Conservation (phyloP, 2,329 filamentous ascomycete genomes). For the Colletotrichum sansevieriae region DNA sequence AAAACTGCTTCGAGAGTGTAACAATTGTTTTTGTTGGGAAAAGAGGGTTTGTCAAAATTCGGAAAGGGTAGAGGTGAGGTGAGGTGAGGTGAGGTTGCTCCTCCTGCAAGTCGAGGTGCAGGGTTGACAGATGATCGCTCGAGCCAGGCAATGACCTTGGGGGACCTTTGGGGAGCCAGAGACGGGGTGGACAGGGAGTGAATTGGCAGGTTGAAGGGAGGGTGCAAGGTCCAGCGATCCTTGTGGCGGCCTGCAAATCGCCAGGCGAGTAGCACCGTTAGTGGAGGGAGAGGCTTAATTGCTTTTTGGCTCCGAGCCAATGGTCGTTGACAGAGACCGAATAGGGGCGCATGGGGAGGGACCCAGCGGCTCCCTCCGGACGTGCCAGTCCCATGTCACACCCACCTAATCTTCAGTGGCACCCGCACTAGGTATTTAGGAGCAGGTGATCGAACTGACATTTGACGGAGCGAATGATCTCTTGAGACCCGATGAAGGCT, state of each 20-base stretch:
- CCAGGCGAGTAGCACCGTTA: conserved; percentile 29
- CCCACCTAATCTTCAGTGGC: conserved; percentile 27
- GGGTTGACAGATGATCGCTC: conserved; percentile 30
- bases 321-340: conserved; percentile 15
- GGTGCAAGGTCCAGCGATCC: conserved; percentile 33
- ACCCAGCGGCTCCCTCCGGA: conserved; percentile 35
- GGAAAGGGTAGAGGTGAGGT: conserved; percentile 2
- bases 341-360: conserved; percentile 31
- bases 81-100: conserved; percentile 5
- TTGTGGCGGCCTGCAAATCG: conserved; percentile 32
- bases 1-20: background rate
- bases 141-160: conserved; percentile 19
- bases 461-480: conserved; percentile 24
- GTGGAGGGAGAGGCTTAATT: conserved; percentile 41
- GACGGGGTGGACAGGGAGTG: conserved; percentile 29
- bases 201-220: conserved; percentile 15
- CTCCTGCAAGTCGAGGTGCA: conserved; percentile 28
- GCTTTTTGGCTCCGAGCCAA: conserved; percentile 39
- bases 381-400: conserved; percentile 26
- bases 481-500: background rate
- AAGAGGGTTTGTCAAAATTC: conserved; percentile 4
- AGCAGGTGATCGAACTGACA: conserved; percentile 30
- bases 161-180: conserved; percentile 3
- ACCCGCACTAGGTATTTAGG: conserved; percentile 18
- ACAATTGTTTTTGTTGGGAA: conserved; percentile 1